Conservation (phyloP, 225 moss, liverwort and hornwort species). For the Marchantia polymorpha region DNA sequence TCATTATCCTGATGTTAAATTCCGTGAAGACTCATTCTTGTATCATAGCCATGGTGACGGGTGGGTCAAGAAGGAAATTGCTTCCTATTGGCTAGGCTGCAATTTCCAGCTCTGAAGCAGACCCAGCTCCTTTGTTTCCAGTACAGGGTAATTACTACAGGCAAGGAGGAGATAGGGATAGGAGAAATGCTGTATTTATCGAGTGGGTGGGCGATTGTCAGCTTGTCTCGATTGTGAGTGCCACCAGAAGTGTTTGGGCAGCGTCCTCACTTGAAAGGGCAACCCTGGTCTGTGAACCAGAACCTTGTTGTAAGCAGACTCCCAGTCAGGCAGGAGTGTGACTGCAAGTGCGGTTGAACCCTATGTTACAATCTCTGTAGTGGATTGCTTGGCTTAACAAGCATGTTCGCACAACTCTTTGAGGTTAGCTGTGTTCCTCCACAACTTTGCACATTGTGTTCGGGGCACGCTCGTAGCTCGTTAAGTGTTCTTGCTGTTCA, state of each 20-base stretch:
- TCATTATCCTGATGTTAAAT: not conserved
- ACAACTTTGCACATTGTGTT: constrained; percentile 26
- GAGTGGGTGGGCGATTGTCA: constrained; percentile 31
- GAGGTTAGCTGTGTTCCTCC: constrained; percentile 39
- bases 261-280: constrained; percentile 22
- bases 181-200: constrained; percentile 34
- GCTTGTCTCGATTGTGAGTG: constrained; percentile 22
- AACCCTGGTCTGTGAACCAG: constrained; percentile 33
- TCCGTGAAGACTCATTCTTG: not conserved
- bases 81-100: constrained; percentile 12
- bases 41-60: not conserved
- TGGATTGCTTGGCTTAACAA: constrained; percentile 45
- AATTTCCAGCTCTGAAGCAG: constrained; percentile 28
- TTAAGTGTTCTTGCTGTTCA: not conserved
- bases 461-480: not conserved
- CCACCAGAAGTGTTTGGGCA: constrained; percentile 20
- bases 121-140: constrained; percentile 35
- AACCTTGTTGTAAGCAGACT: constrained; percentile 34
- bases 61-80: constrained; percentile 6
- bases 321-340: constrained; percentile 32
- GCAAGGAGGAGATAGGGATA: constrained; percentile 36
- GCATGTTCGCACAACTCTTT: constrained; percentile 47
- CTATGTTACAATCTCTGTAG: constrained; percentile 34
- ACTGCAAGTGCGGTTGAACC: constrained; percentile 38
- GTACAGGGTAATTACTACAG: constrained; percentile 30